Conservation (phyloP, 495 filamentous ascomycete species). For the Thermochaetoides thermophila region DNA sequence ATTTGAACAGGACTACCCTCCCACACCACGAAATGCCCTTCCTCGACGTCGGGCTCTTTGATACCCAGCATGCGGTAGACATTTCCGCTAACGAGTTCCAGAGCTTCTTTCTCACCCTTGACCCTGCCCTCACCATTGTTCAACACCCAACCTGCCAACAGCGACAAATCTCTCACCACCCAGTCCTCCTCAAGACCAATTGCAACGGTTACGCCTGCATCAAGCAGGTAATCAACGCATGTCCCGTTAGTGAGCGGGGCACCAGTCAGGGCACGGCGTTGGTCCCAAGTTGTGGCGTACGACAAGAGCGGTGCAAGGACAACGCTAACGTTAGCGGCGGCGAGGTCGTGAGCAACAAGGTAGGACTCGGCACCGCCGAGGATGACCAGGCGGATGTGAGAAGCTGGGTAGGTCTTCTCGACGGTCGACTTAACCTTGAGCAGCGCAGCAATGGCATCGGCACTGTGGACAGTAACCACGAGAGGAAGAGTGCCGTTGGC, state of each 20-base stretch:
- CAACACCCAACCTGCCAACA: conserved; percentile 36
- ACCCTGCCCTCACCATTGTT: conserved; percentile 35
- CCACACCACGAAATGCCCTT: conserved; percentile 28
- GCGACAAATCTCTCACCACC: conserved; percentile 29
- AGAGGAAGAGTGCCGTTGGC: conserved; percentile 22
- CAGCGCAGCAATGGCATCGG: conserved; percentile 27
- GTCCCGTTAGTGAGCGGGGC: conserved; percentile 40
- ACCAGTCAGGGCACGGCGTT: conserved; percentile 31
- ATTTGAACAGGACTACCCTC: conserved; percentile 33
- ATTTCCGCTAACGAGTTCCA: conserved; percentile 29
- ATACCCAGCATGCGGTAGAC: conserved; percentile 34
- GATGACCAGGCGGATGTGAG: conserved; percentile 27
- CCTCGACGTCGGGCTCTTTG: conserved; percentile 10
- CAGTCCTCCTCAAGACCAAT: conserved; percentile 36
- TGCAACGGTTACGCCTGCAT: conserved; percentile 30
- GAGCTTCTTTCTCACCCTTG: conserved; percentile 22
- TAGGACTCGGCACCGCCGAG: conserved; percentile 35
- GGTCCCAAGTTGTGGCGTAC: conserved; percentile 30
- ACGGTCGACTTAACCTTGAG: conserved; percentile 25
- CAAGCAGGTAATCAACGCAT: conserved; percentile 27
- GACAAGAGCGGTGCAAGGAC: conserved; percentile 32
- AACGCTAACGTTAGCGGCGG: conserved; percentile 30
- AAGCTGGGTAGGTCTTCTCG: conserved; percentile 10
- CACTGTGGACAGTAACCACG: conserved; percentile 30
- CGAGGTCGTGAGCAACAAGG: conserved; percentile 32